Evolutionary conservation across 1,139 yeast species (phyloP).

Genomic region (Lipomyces yarrowii): DNA sequence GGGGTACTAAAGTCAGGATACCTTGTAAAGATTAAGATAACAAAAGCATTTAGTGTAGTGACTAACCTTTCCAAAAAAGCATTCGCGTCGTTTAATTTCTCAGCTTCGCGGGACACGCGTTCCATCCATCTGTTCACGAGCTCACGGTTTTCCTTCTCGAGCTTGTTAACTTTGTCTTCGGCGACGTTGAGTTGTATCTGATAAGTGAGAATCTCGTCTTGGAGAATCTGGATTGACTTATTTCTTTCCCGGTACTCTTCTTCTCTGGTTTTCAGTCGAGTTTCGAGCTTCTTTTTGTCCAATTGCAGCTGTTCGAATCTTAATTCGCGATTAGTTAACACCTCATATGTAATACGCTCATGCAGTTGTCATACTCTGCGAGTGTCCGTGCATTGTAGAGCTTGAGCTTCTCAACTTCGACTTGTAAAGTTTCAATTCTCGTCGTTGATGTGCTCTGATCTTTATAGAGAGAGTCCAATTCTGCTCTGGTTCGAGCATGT

Average conservation of each 20-base stretch:
- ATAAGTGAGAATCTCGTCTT: slow-evolving; percentile 69
- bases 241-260: slow-evolving; percentile 57
- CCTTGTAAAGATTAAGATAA: not conserved
- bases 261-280: slow-evolving; percentile 30
- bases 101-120: slow-evolving; percentile 60
- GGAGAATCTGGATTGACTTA: slow-evolving; percentile 60
- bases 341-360: not conserved
- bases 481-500: slow-evolving; percentile 1
- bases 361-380: slow-evolving; percentile 5
- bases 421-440: slow-evolving; percentile 13
- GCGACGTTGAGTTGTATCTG: slow-evolving; percentile 72
- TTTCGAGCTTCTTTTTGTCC: slow-evolving; percentile 35
- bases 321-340: not conserved
- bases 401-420: slow-evolving; percentile 17
- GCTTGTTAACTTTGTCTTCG: slow-evolving; percentile 47
- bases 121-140: slow-evolving; percentile 64
- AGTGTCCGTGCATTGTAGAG: slow-evolving; percentile 19
- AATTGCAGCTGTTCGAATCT: slow-evolving; percentile 30
- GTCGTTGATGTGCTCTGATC: slow-evolving; percentile 14
- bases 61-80: slow-evolving; percentile 44
- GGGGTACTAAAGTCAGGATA: not conserved
- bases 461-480: slow-evolving; percentile 16
- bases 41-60: not conserved
- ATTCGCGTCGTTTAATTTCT: slow-evolving; percentile 59
- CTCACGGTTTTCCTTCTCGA: slow-evolving; percentile 54